Evolutionary conservation across 495 filamentous ascomycete species (phyloP).

Genomic region (Talaromyces borbonicus): DNA sequence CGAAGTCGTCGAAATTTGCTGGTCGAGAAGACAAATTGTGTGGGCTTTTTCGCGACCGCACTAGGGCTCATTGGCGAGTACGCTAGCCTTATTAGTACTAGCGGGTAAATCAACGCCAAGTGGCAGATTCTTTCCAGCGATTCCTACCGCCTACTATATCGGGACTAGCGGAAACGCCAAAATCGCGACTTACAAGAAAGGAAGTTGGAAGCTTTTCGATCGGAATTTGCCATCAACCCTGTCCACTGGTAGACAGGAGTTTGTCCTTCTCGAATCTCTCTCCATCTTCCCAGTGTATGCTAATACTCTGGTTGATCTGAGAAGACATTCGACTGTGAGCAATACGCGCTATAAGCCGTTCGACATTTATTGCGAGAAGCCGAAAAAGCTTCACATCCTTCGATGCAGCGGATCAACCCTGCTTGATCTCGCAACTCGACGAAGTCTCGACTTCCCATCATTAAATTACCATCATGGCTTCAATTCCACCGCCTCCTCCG

Average conservation of each 20-base stretch:
- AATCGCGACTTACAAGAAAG: slow-evolving; percentile 27
- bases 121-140: slow-evolving; percentile 2
- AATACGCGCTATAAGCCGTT: too few species aligned
- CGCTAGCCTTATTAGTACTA: slow-evolving; percentile 18
- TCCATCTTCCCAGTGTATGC: background rate
- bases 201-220: slow-evolving; percentile 18
- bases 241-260: slow-evolving; percentile 42
- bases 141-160: slow-evolving; percentile 11
- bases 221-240: background rate
- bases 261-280: slow-evolving; percentile 8
- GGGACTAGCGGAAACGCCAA: slow-evolving; percentile 18
- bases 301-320: background rate
- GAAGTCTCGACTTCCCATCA: slow-evolving; percentile 14
- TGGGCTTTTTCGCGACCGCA: slow-evolving; percentile 37
- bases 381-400: background rate
- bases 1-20: slow-evolving; percentile 41
- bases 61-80: slow-evolving; percentile 43
- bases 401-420: slow-evolving; percentile 5
- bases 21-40: slow-evolving; percentile 31
- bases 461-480: slow-evolving; percentile 55
- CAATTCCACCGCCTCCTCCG: slow-evolving; percentile 68
- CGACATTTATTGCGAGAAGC: background rate
- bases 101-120: slow-evolving; percentile 3
- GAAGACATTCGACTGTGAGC: too few species aligned
- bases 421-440: background rate